Evolutionary conservation across 208 protist genomes (phyloP), one percentile per base, ranked within the genome.

Genomic region (Porcisia hertigi): DNA sequence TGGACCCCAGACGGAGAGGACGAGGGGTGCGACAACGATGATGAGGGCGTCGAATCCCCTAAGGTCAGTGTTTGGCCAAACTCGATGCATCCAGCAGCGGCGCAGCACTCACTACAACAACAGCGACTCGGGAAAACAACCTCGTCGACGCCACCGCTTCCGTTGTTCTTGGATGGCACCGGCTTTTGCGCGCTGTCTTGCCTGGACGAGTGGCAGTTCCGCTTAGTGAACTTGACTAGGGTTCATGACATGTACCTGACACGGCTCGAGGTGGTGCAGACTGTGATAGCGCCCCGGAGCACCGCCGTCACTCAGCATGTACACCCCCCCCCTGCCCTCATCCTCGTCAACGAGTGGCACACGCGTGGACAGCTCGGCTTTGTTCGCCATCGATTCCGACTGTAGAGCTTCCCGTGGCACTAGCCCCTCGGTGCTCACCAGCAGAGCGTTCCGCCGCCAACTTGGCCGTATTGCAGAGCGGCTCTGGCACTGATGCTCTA

Each of bases 121-220:
- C 58, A 60, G 12, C 12, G 8, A 49, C 57, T 11, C 25, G 6
- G 23, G 67, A 60, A 49, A 77, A 62, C 25, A 63, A 9, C 23
- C 2, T 20, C 49, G 12, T 18, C 70, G 2, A 9, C 52, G 18
- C 70, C 75, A 11, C 76, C 76, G 34, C 23, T 54, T 20, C 76
- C 76, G 39, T 67, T 75, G 14, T 81, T 81, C n/a, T 25, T 71
- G 12, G 55, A 76, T 34, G 71, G 70, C 47, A 49, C 69, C n/a
- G 60, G 45, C 39, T 76, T 67, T 67, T 60, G 54, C 8, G 76
- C 71, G 0, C 4, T 62, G 1, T 30, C 52, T n/a, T 65, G 60
- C 41, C 55, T 81, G 53, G n/a, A 36, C 34, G 69, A 73, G 71
- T 49, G 23, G 63, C 23, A 55, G 18, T n/a, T 81, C 18, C 64